Percentiles rank a stretch among this genome's conserved stretches.
Conservation (phyloP, 768 basidiomycete genomes). For the Suillus fuscotomentosus region DNA sequence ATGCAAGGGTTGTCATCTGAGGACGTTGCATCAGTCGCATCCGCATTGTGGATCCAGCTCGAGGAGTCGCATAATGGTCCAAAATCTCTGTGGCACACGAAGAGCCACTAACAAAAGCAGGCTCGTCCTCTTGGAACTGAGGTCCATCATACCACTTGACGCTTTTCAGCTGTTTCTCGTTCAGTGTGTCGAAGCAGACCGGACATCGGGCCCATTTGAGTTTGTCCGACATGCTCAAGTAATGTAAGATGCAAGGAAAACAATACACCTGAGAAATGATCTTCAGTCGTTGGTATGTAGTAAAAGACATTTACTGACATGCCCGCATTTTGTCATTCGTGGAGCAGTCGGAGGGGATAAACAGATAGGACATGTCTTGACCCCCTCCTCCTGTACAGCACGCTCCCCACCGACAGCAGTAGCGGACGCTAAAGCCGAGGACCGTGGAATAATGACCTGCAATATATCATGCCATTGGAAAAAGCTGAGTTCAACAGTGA, state of each 20-base stretch:
- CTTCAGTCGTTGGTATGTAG: constrained; percentile 13
- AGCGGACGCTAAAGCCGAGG: constrained; percentile 70
- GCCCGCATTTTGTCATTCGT: constrained; percentile 96
- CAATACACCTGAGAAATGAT: constrained; percentile 72
- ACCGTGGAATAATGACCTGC: constrained; percentile 89
- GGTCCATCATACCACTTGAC: constrained; percentile 86
- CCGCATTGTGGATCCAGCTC: constrained; percentile 58
- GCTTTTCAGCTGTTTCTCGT: constrained; percentile 85
- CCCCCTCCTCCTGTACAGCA: constrained; percentile 51
- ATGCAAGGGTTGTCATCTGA: constrained; percentile 90
- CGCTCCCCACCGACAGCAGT: constrained; percentile 43
- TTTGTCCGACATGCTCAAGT: constrained; percentile 79
- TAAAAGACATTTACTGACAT: constrained; percentile 57
- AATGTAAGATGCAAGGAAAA: constrained; percentile 91
- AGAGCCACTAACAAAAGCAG: constrained; percentile 32
- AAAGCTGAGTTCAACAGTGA: constrained; percentile 50
- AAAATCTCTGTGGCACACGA: constrained; percentile 43
- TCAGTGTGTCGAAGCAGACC: constrained; percentile 93
- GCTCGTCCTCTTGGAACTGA: constrained; percentile 28
- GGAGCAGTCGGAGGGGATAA: constrained; percentile 87
- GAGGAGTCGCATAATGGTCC: constrained; percentile 40
- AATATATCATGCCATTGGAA: constrained; percentile 96
- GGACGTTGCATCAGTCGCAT: constrained; percentile 94
- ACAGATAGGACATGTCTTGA: constrained; percentile 90
- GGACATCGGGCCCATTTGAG: constrained; percentile 90